phyloP scores from a whole-genome alignment of 1,139 yeast species.

The Wickerhamomyces sp. region DNA sequence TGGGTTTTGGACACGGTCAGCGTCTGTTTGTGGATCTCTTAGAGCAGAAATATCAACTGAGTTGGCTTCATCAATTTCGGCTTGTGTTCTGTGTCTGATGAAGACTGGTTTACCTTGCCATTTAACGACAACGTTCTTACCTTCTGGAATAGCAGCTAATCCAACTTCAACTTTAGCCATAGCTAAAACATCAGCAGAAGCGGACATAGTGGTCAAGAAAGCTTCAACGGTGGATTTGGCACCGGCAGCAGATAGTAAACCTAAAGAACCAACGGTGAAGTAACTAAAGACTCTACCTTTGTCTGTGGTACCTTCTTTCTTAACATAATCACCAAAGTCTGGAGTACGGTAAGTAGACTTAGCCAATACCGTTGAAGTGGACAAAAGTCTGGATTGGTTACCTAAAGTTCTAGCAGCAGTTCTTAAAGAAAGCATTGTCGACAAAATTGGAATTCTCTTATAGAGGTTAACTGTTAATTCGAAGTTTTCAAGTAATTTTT shows the following conservation, averaged over 20 bases:
- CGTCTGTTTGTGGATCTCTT: constrained; percentile 93
- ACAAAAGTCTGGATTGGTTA: constrained; percentile 38
- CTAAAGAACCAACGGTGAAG: constrained; percentile 97
- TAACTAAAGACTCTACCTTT: constrained; percentile 83
- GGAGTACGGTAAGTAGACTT: constrained; percentile 89
- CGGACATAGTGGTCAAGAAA: constrained; percentile 90
- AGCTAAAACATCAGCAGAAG: constrained; percentile 98
- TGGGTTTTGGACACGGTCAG: constrained; percentile 93
- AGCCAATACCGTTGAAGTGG: constrained; percentile 46
- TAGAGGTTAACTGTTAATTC: neutral
- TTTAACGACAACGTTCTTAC: constrained; percentile 96
- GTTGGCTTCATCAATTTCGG: constrained; percentile 94
- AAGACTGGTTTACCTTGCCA: constrained; percentile 99
- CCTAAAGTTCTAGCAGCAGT: constrained; percentile 39
- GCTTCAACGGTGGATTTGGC: constrained; percentile 98
- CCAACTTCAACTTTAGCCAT: constrained; percentile 99
- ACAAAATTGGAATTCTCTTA: neutral
- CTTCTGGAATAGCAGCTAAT: constrained; percentile 91
- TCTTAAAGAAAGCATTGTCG: constrained; percentile 43
- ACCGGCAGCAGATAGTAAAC: constrained; percentile 90
- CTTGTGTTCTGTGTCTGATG: constrained; percentile 96
- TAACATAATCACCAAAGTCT: constrained; percentile 79
- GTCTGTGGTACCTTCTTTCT: constrained; percentile 63
- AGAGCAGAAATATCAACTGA: constrained; percentile 64
- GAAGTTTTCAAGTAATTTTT: constrained; percentile 2